Conservation (phyloP, 768 basidiomycete species). For the Suillus variegatus region DNA sequence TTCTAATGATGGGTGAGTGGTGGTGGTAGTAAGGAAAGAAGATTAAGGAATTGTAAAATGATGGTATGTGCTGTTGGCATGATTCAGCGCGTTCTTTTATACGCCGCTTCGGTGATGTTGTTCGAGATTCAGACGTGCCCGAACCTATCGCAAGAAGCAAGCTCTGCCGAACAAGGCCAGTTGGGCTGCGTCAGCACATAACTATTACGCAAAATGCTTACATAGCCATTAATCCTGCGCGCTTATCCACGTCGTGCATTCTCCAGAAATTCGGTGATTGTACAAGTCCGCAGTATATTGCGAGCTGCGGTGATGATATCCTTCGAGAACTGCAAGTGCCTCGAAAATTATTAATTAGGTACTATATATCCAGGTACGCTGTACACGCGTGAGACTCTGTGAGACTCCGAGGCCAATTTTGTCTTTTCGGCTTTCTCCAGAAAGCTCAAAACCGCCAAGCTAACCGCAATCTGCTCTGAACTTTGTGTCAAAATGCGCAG, state of each 20-base stretch:
- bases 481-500: constrained; percentile 24
- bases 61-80: not conserved
- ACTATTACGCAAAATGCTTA: constrained; percentile 1
- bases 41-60: not conserved
- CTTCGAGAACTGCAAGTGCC: not conserved
- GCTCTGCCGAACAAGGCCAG: not conserved
- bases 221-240: not conserved
- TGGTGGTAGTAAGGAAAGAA: not conserved
- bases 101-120: constrained; percentile 2
- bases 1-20: not conserved
- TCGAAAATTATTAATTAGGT: not conserved
- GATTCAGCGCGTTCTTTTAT: not conserved
- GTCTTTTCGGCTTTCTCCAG: not conserved
- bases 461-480: not conserved
- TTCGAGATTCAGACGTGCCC: not conserved
- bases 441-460: not conserved
- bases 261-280: not conserved
- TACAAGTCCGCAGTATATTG: not conserved
- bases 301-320: not conserved
- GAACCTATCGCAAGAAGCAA: not conserved
- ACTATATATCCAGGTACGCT: no score
- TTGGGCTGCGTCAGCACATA: not conserved
- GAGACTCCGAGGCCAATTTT: not conserved
- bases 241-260: not conserved
- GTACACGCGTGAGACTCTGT: not conserved